These are phyloP conservation scores for Trichoderma polysporum DNA, from an alignment of 2,329 filamentous ascomycete genomes.

Conservation along the genomic window DNA sequence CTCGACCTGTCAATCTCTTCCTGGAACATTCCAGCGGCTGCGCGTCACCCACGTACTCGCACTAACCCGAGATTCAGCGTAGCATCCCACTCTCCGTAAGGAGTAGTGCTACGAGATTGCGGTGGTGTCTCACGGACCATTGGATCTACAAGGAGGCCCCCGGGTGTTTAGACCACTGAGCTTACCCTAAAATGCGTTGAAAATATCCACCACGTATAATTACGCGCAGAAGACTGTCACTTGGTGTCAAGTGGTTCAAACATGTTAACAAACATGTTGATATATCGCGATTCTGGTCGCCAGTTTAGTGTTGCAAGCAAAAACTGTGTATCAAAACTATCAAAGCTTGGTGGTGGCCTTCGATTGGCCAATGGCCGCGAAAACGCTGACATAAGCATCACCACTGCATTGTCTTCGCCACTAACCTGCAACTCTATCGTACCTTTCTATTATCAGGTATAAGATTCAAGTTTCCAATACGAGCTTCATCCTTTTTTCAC, in stretches of 20 bases:
- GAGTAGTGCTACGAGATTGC: background rate
- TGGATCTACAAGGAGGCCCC: constrained; percentile 2
- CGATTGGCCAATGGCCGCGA: background rate
- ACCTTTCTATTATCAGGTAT: background rate
- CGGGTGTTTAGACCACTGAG: background rate
- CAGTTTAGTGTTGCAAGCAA: no score
- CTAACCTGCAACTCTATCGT: background rate
- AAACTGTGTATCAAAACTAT: no score
- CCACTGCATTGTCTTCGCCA: background rate
- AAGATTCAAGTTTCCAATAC: background rate
- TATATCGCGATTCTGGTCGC: no score
- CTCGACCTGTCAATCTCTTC: background rate
- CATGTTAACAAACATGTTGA: no score
- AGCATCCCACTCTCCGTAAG: background rate
- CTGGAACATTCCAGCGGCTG: background rate
- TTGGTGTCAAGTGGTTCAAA: background rate
- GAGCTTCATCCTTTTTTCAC: background rate
- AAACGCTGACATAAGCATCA: no score
- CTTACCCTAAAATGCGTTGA: background rate
- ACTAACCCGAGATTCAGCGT: background rate
- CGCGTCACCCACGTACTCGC: background rate
- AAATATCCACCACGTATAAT: background rate
- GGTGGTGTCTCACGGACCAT: background rate
- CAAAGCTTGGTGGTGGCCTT: no score
- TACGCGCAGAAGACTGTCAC: background rate